phyloP scores from a whole-genome alignment of 1,284 basidiomycete genomes.

The Paramarasmius palmivorus region DNA sequence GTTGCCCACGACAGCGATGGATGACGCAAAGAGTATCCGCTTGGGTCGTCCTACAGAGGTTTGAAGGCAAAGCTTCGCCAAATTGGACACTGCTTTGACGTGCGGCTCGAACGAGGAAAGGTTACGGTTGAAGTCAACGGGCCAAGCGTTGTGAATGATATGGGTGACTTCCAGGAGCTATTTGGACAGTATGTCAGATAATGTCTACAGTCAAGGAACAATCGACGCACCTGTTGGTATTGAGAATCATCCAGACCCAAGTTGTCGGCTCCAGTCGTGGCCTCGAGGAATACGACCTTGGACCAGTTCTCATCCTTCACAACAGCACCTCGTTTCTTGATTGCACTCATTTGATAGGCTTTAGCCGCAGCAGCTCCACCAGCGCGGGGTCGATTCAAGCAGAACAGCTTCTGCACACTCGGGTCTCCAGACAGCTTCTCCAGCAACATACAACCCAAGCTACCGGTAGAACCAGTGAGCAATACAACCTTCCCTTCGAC shows the following conservation, averaged over 20 bases:
- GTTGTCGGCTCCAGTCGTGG: constrained; percentile 22
- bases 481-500: constrained; percentile 24
- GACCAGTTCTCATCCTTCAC: constrained; percentile 27
- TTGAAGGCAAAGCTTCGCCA: constrained; percentile 29
- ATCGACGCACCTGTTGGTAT: constrained; percentile 26
- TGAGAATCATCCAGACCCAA: constrained; percentile 27
- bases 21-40: constrained; percentile 35
- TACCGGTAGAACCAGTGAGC: constrained; percentile 36
- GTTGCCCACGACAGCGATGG: constrained; percentile 35
- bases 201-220: not conserved
- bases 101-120: constrained; percentile 38
- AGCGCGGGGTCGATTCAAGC: constrained; percentile 27
- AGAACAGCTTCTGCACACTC: constrained; percentile 27
- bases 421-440: constrained; percentile 26
- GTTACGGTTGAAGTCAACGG: constrained; percentile 36
- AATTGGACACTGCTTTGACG: constrained; percentile 29
- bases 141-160: constrained; percentile 42
- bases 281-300: constrained; percentile 28
- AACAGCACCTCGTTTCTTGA: constrained; percentile 29
- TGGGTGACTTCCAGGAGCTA: constrained; percentile 30
- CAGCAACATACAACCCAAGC: constrained; percentile 32
- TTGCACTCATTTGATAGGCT: constrained; percentile 26
- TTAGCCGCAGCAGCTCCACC: constrained; percentile 13
- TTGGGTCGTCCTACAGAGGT: constrained; percentile 24
- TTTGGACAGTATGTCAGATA: constrained; percentile 3